Evolutionary conservation across 371 early-diverging fungal genomes (phyloP).

Genomic region (Entomophthora muscae): DNA sequence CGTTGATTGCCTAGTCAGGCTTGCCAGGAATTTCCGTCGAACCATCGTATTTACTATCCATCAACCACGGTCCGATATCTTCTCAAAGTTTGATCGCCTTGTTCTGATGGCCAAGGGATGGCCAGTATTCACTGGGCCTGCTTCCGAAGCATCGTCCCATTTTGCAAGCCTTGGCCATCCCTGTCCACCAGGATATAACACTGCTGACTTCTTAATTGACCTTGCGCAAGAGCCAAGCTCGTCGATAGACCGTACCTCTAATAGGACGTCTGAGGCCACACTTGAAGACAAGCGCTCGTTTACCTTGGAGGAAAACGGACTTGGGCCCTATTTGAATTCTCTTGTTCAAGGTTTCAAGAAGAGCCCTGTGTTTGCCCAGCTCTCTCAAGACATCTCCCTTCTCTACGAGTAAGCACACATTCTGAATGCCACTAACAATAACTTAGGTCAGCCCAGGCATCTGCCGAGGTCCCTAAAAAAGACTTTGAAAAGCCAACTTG

Average conservation of each 20-base stretch:
- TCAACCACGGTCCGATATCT: slow-evolving; percentile 88
- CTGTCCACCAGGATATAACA: slow-evolving; percentile 81
- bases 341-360: slow-evolving; percentile 2
- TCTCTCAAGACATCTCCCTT: slow-evolving; percentile 1
- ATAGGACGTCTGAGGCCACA: not conserved
- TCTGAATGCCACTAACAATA: too few relatives aligned
- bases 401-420: slow-evolving; percentile 11
- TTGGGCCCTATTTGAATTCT: not conserved
- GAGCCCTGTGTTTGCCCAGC: not conserved
- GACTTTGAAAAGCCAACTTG: slow-evolving; percentile 15
- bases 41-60: slow-evolving; percentile 90
- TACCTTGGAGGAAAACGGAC: not conserved
- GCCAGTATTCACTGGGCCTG: slow-evolving; percentile 61
- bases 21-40: slow-evolving; percentile 64
- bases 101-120: slow-evolving; percentile 70
- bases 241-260: not conserved
- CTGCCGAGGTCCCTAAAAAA: slow-evolving; percentile 26
- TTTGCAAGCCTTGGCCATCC: slow-evolving; percentile 50
- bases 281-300: not conserved
- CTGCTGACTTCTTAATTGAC: slow-evolving; percentile 80
- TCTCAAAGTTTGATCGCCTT: slow-evolving; percentile 71
- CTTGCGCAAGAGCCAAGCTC: slow-evolving; percentile 24
- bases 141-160: slow-evolving; percentile 25
- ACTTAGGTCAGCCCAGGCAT: slow-evolving; percentile 16
- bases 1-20: slow-evolving; percentile 55